Percentiles rank a stretch among this genome's conserved stretches.
phyloP scores from a whole-genome alignment of 176 grass and related monocot genomes.

The Carex parvula region DNA sequence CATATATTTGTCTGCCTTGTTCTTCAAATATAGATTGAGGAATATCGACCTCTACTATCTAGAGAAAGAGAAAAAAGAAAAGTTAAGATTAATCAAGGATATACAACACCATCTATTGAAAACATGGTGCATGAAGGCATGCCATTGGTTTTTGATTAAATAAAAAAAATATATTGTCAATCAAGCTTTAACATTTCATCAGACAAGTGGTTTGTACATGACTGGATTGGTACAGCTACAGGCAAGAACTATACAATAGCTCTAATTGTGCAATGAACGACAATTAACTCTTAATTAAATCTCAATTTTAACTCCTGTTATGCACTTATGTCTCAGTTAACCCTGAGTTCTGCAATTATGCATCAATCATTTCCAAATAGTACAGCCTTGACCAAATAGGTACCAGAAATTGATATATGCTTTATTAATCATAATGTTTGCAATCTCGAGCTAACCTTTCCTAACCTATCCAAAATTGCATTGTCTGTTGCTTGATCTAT shows the following conservation, averaged over 20 bases:
- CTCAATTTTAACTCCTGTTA: not conserved
- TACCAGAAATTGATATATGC: not conserved
- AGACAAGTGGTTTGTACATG: not conserved
- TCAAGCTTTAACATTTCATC: not conserved
- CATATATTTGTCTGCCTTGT: slow-evolving; percentile 93
- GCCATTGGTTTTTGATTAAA: slow-evolving; percentile 4
- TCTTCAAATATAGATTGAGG: slow-evolving; percentile 89
- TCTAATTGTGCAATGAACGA: not conserved
- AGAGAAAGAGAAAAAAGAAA: slow-evolving; percentile 33
- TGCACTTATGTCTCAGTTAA: not conserved
- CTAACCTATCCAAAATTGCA: slow-evolving; percentile 85
- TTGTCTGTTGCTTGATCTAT: slow-evolving; percentile 99
- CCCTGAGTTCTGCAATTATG: not conserved
- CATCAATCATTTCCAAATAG: slow-evolving; percentile 22
- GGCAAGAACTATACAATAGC: not conserved
- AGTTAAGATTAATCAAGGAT: not conserved
- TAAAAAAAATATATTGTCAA: not conserved
- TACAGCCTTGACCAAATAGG: slow-evolving; percentile 2
- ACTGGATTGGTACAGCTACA: not conserved
- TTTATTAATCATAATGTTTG: not conserved
- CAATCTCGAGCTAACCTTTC: slow-evolving; percentile 40
- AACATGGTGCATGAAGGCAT: not conserved
- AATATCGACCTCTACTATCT: slow-evolving; percentile 94
- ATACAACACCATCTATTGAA: not conserved
- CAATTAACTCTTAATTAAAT: not conserved